Evolutionary conservation across 305 asterid species (phyloP), one percentile per base, ranked within the genome.

Genomic region (Fraxinus albicans): DNA sequence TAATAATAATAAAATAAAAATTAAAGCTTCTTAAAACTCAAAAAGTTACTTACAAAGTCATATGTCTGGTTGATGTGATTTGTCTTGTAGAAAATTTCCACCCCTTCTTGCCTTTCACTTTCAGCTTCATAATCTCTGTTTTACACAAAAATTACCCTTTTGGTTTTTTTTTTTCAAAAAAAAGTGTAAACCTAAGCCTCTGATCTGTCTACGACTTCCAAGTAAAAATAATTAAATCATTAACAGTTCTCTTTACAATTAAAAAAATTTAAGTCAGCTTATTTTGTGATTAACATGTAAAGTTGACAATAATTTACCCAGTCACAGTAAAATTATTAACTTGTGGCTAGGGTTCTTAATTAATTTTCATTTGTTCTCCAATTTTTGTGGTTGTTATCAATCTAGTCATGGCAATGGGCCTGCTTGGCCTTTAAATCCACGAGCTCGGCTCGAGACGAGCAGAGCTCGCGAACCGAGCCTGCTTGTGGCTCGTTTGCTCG

Each of bases 81-180:
- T 70, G 78, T 84, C 73, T 77, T 84, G 89, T 93, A 93, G 85
- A 93, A 88, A 77, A 29, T 81, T 79, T 91, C 95, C 73, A 91
- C 97, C 53, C 89, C 92, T 87, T 77, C 86, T 79, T 88, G 95
- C 90, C 97, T 91, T 55, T 84, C 93, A 86, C 90, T 89, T 75
- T 89, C 89, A 72, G 87, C 94, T 58, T 89, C 87, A 89, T 93
- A 93, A 82, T 93, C 95, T 92, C 97, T 93, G 87, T 79, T 81
- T 80, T 27, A 69, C n/a, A 35, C 19, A 69, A 69, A 29, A 50
- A 12, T 47, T 50, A 50, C 19, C 60, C 1, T 50, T 50, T 50
- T 50, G 6, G 19, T 25, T 25, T 25, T 25, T 25, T 25, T 25
- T 25, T 25, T 25, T 50, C 0, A 12, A 13, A 12, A 12, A 47